Conservation (phyloP, 2,329 filamentous ascomycete species). For the Conoideocrella luteorostrata region DNA sequence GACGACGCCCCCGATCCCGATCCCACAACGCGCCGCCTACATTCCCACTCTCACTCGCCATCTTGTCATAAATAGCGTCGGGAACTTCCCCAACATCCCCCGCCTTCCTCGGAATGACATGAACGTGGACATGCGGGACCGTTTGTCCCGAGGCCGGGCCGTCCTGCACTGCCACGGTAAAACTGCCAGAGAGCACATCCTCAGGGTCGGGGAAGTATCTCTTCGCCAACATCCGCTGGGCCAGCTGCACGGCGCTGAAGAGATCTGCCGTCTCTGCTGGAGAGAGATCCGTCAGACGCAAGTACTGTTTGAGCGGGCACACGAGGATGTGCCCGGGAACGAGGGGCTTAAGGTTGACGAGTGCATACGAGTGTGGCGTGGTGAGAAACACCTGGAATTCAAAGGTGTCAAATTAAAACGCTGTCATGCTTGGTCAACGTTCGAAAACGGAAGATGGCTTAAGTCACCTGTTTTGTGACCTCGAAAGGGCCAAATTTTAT, state of each 20-base stretch:
- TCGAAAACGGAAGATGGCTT: no score
- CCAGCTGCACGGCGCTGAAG: conserved; percentile 77
- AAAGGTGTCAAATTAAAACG: neutral
- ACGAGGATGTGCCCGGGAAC: conserved; percentile 90
- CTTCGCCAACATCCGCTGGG: conserved; percentile 66
- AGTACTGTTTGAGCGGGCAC: conserved; percentile 64
- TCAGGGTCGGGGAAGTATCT: conserved; percentile 47
- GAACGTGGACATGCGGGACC: conserved; percentile 87
- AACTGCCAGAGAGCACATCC: conserved; percentile 49
- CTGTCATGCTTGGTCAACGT: no score
- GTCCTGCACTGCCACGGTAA: conserved; percentile 96
- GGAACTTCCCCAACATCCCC: conserved; percentile 38
- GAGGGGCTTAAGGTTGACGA: conserved; percentile 94
- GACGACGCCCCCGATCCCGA: conserved; percentile 27
- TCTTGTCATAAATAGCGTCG: conserved; percentile 74
- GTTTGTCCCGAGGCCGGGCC: conserved; percentile 87
- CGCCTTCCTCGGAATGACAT: conserved; percentile 70
- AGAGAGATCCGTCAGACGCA: conserved; percentile 69
- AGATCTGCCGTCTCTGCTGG: conserved; percentile 69
- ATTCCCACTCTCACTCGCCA: conserved; percentile 83
- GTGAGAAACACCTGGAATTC: conserved; percentile 70
- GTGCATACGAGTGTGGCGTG: conserved; percentile 72
- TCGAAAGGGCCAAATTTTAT: conserved; percentile 71
- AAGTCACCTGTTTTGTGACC: conserved; percentile 68
- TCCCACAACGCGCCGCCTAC: conserved; percentile 66